Evolutionary conservation across 257 asterid genomes (phyloP).

Genomic region (Gentiana straminea): DNA sequence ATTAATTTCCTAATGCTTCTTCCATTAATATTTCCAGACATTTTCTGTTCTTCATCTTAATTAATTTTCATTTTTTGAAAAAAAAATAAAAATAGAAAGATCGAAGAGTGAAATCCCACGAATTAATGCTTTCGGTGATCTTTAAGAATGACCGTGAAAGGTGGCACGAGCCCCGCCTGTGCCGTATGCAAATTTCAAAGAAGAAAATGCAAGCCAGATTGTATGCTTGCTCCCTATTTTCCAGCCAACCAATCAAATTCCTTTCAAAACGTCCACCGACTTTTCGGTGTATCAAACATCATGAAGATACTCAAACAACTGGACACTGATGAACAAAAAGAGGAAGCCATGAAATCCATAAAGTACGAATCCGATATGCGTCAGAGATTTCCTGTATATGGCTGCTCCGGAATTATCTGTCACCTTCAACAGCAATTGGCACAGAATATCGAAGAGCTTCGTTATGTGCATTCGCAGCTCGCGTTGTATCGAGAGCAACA

Average conservation of each 20-base stretch:
- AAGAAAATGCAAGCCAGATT: conserved; percentile 35
- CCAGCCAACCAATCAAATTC: conserved; percentile 39
- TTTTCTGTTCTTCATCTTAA: no score
- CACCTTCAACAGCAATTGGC: conserved; percentile 22
- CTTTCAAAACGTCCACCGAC: conserved; percentile 55
- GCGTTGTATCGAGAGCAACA: conserved; percentile 12
- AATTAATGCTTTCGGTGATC: no score
- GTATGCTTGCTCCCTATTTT: conserved; percentile 60
- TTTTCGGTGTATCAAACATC: conserved; percentile 52
- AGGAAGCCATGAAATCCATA: conserved; percentile 64
- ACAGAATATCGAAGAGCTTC: conserved; percentile 21
- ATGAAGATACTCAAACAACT: conserved; percentile 22
- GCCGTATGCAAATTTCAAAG: conserved; percentile 77
- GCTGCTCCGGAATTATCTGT: conserved; percentile 29
- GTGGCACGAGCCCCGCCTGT: conserved; percentile 54
- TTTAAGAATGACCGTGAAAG: conserved; percentile 20
- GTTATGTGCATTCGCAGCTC: conserved; percentile 17
- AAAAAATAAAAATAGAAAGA: no score
- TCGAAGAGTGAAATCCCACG: no score
- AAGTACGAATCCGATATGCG: conserved; percentile 61
- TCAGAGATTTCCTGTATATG: conserved; percentile 31
- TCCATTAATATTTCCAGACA: no score
- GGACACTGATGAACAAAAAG: conserved; percentile 16
- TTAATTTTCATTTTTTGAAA: no score
- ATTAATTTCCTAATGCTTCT: no score